Conservation (phyloP, 1,139 yeast species). For the Suhomyces bolitotheri region DNA sequence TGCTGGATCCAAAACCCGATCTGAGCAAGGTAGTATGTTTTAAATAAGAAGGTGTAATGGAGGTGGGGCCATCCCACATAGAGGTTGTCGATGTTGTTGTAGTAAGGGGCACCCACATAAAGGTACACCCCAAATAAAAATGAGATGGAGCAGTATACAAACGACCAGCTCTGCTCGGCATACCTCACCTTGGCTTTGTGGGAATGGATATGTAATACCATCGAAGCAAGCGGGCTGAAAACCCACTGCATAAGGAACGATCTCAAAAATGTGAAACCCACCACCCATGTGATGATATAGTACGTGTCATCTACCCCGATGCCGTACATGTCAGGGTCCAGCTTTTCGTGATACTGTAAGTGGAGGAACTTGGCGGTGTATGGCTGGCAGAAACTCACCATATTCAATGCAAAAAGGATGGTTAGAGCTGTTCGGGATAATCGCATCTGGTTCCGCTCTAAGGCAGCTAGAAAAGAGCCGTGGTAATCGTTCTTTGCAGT, state of each 20-base stretch:
- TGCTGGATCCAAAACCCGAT: slow-evolving; percentile 82
- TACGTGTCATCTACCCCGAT: slow-evolving; percentile 59
- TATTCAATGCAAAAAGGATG: slow-evolving; percentile 30
- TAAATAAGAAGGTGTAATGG: slow-evolving; percentile 49
- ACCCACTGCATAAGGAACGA: slow-evolving; percentile 58
- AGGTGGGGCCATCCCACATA: slow-evolving; percentile 81
- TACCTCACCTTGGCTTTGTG: slow-evolving; percentile 62
- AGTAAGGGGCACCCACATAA: slow-evolving; percentile 61
- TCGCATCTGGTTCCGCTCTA: slow-evolving; percentile 44
- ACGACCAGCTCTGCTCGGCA: slow-evolving; percentile 86
- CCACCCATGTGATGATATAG: slow-evolving; percentile 56
- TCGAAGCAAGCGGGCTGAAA: slow-evolving; percentile 58
- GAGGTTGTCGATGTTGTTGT: slow-evolving; percentile 55
- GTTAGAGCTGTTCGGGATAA: slow-evolving; percentile 34
- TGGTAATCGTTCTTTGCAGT: slow-evolving; percentile 3
- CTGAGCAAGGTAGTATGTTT: slow-evolving; percentile 70
- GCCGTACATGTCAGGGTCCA: slow-evolving; percentile 37
- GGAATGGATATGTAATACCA: slow-evolving; percentile 46
- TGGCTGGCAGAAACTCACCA: slow-evolving; percentile 22
- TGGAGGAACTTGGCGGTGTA: slow-evolving; percentile 46
- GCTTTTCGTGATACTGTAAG: slow-evolving; percentile 42
- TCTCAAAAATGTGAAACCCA: slow-evolving; percentile 59
- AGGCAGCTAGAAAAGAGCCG: slow-evolving; percentile 28
- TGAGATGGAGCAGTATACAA: slow-evolving; percentile 59
- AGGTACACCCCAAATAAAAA: slow-evolving; percentile 60